Evolutionary conservation across 805 yeast species (phyloP).

Genomic region (Trichomonascus vanleenenianus): DNA sequence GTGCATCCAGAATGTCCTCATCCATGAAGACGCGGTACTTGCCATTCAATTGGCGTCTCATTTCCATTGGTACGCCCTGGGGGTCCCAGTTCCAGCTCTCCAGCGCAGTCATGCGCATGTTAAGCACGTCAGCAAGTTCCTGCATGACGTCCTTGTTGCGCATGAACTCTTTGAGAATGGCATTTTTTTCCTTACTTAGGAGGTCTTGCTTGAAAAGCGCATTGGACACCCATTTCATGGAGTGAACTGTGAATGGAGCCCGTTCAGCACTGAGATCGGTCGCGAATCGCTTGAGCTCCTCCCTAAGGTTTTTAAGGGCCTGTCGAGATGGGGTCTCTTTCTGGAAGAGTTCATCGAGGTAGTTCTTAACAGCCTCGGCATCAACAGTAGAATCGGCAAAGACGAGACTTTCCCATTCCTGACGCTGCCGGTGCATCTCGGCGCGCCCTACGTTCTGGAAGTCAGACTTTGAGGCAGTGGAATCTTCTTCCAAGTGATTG

Average conservation of each 20-base stretch:
- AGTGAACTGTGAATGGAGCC: not conserved
- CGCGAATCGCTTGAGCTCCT: not conserved
- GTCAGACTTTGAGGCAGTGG: too few species aligned
- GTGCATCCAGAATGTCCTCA: slow-evolving; percentile 1
- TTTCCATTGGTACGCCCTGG: not conserved
- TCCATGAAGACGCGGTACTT: slow-evolving; percentile 1
- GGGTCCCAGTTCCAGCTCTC: not conserved
- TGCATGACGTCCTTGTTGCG: not conserved
- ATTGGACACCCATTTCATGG: not conserved
- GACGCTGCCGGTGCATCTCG: not conserved
- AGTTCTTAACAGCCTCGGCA: not conserved
- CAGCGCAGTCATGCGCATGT: not conserved
- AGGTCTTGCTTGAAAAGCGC: not conserved
- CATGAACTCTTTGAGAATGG: not conserved
- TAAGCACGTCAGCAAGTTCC: slow-evolving; percentile 1
- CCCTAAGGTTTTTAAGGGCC: not conserved
- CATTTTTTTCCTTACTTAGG: not conserved
- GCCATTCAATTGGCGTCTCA: not conserved
- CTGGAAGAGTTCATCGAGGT: not conserved
- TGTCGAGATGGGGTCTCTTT: not conserved
- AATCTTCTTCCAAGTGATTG: too few species aligned
- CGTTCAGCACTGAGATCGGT: not conserved
- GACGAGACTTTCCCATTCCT: not conserved
- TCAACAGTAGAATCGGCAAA: not conserved
- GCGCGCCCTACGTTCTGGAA: not conserved